Evolutionary conservation across 2,329 filamentous ascomycete species (phyloP).

Genomic region (Nemania sp.): DNA sequence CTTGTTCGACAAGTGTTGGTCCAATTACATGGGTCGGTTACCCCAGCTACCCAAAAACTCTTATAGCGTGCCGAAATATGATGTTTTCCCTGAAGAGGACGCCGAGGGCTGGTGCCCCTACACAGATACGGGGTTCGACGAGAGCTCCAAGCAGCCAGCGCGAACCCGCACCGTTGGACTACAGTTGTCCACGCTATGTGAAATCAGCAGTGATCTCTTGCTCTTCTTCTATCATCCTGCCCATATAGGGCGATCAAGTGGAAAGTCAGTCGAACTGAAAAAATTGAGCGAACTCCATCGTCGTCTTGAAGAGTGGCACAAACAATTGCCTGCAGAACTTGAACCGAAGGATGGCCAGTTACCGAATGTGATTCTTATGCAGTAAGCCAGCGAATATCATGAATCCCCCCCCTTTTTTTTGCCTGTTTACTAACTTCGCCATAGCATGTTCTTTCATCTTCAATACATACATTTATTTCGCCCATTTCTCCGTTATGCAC

Average conservation of each 20-base stretch:
- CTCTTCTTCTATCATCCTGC: conserved; percentile 91
- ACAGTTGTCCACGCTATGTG: conserved; percentile 85
- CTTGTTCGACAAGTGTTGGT: conserved; percentile 99
- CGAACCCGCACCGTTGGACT: conserved; percentile 84
- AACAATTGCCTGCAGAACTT: conserved; percentile 84
- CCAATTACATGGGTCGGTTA: conserved; percentile 92
- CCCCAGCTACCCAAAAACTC: conserved; percentile 85
- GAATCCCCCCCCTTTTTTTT: neutral
- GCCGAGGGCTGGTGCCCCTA: conserved; percentile 88
- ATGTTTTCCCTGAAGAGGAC: conserved; percentile 92
- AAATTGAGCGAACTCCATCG: conserved; percentile 93
- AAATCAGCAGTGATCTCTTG: conserved; percentile 93
- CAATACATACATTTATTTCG: conserved; percentile 96
- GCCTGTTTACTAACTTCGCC: conserved; percentile 16
- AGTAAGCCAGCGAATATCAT: conserved; percentile 71
- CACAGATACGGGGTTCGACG: conserved; percentile 82
- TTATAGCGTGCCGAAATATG: conserved; percentile 87
- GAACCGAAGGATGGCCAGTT: conserved; percentile 90
- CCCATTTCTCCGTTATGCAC: conserved; percentile 92
- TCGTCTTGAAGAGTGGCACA: conserved; percentile 89
- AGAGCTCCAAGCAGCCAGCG: conserved; percentile 80
- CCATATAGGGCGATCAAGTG: conserved; percentile 70
- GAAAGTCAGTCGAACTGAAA: conserved; percentile 88
- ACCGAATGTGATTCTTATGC: conserved; percentile 81
- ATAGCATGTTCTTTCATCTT: conserved; percentile 96